Conservation (phyloP, 148 eudicot species). For the Chenopodium quinoa region DNA sequence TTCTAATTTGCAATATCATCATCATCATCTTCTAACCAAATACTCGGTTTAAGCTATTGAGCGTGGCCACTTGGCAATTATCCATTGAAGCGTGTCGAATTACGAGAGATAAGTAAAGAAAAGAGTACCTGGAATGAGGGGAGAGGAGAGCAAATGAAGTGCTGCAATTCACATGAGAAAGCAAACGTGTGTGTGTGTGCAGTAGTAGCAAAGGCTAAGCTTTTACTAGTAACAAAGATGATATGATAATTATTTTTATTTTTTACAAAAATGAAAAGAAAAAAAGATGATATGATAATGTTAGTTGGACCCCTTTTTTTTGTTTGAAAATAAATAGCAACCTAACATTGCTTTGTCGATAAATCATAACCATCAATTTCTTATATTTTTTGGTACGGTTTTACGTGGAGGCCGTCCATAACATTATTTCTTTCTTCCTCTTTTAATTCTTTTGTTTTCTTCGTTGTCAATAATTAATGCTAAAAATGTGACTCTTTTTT, state of each 20-base stretch:
- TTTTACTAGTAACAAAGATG: background rate
- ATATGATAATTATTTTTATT: background rate
- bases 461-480: slow-evolving; percentile 6
- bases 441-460: background rate
- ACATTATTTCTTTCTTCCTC: slow-evolving; percentile 5
- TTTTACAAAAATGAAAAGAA: too few species aligned
- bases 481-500: background rate
- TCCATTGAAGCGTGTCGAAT: background rate
- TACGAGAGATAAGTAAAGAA: background rate
- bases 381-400: slow-evolving; percentile 7
- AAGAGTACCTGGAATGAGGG: background rate
- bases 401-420: slow-evolving; percentile 29
- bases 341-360: slow-evolving; percentile 27
- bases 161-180: background rate
- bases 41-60: too few species aligned
- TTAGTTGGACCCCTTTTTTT: slow-evolving; percentile 13
- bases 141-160: background rate
- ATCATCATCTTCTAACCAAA: too few species aligned
- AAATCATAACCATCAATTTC: slow-evolving; percentile 27
- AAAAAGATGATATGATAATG: slow-evolving; percentile 18
- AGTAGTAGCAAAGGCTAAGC: background rate
- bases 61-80: background rate
- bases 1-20: too few species aligned
- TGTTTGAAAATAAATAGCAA: slow-evolving; percentile 27
- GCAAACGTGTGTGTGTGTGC: background rate